phyloP scores from a whole-genome alignment of 148 eudicot genomes.

The Beta vulgaris region DNA sequence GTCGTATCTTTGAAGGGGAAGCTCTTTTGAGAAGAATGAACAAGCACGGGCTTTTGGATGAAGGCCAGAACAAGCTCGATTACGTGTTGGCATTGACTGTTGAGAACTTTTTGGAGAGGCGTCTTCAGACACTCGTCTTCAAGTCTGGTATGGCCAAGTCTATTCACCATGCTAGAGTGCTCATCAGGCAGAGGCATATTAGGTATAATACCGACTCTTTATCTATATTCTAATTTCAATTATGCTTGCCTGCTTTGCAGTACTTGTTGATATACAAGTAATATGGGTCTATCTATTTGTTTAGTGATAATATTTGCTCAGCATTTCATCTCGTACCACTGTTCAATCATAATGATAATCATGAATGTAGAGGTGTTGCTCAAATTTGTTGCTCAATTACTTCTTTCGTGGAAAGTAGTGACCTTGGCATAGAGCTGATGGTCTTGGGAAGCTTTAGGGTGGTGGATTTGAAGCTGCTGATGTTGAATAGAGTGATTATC shows the following conservation, averaged over 20 bases:
- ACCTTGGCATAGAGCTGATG: too few relatives aligned
- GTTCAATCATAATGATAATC: too few relatives aligned
- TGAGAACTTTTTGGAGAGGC: constrained; percentile 71
- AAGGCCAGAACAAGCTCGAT: constrained; percentile 72
- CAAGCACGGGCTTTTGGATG: constrained; percentile 55
- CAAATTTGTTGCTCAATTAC: too few relatives aligned
- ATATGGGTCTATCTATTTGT: too few relatives aligned
- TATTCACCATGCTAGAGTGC: constrained; percentile 72
- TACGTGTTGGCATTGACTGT: constrained; percentile 68
- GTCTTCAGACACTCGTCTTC: constrained; percentile 68
- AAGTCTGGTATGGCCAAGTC: constrained; percentile 83
- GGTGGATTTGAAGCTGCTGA: too few relatives aligned
- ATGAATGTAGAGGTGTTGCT: too few relatives aligned
- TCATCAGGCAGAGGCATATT: constrained; percentile 71
- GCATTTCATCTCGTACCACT: too few relatives aligned
- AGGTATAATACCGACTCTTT: constrained; percentile 31
- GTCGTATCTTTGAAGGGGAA: constrained; percentile 72
- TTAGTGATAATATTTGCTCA: too few relatives aligned
- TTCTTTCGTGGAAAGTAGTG: too few relatives aligned
- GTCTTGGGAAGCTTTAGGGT: too few relatives aligned
- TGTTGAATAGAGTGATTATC: too few relatives aligned
- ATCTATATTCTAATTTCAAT: background rate
- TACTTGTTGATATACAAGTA: background rate
- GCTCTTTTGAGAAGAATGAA: constrained; percentile 71
- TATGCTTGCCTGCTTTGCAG: background rate